phyloP scores from a whole-genome alignment of 768 basidiomycete species.

The Tylopilus sp. region DNA sequence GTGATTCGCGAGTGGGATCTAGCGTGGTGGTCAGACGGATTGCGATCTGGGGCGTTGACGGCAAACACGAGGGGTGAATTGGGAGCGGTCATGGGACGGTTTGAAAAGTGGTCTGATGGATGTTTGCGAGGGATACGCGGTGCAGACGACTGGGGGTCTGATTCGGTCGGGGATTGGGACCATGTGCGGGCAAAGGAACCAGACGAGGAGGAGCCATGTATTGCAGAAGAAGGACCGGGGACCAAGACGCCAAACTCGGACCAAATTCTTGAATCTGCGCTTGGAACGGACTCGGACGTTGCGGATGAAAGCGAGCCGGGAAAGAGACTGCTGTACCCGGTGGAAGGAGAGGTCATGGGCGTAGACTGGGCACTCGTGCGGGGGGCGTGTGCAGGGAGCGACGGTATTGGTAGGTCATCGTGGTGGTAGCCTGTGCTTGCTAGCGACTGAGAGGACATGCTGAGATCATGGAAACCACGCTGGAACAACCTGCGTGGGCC shows the following conservation, averaged over 20 bases:
- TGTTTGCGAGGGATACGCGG: not conserved
- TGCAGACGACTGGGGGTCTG: constrained; percentile 12
- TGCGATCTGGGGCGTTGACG: not conserved
- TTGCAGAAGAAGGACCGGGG: not conserved
- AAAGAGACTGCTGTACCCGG: constrained; percentile 18
- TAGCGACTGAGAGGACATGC: constrained; percentile 20
- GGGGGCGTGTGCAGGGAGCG: not conserved
- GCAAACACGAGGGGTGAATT: not conserved
- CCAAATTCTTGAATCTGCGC: constrained; percentile 7
- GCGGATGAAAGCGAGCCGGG: constrained; percentile 20
- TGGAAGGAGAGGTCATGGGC: constrained; percentile 26
- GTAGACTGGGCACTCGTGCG: constrained; percentile 23
- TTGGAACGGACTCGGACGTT: constrained; percentile 23
- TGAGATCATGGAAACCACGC: constrained; percentile 12
- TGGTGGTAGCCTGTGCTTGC: constrained; percentile 6
- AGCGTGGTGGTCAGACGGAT: constrained; percentile 5
- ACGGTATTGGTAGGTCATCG: constrained; percentile 9
- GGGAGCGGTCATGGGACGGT: constrained; percentile 19
- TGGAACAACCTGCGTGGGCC: constrained; percentile 10
- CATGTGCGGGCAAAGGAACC: constrained; percentile 9
- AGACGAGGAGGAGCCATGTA: constrained; percentile 13
- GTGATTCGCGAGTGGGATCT: constrained; percentile 20
- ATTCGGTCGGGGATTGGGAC: constrained; percentile 18
- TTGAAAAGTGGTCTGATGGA: not conserved
- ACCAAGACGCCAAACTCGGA: constrained; percentile 18